Evolutionary conservation across 257 asterid genomes (phyloP), one percentile per base, ranked within the genome.

Genomic region (Fraxinus quadrangulata): DNA sequence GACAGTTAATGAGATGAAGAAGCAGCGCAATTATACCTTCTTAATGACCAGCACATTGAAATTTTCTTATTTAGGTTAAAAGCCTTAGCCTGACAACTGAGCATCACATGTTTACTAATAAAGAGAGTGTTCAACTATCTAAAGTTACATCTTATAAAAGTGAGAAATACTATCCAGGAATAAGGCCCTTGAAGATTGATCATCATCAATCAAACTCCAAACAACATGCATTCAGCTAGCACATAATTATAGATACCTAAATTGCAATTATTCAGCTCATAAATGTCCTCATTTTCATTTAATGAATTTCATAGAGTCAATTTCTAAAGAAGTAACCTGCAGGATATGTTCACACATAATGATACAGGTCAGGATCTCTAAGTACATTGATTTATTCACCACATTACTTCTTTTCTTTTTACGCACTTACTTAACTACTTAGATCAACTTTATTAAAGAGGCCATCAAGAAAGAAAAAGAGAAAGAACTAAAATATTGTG

Each of bases 401-500:
- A 6, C 6, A 63, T 59, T 59, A 59, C 67, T 59, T 59, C 13
- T 21, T 59, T 59, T 59, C 13, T 21, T 21, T 59, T 59, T 6
- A n/a, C 67, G 1, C 26, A 23, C 28, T 21, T 42, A 11, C 51
- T 42, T 42, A 42, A 42, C 51, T n/a, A 23, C 13, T 59, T 6
- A 23, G 31, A 21, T 2, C 31, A 6, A 21, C 67, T 59, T 23
- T 59, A 23, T 3, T 59, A 8, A 59, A 21, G 67, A 59, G 28
- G 67, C 67, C 67, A 72, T 39, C 24, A 0, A 34, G 36, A 76
- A 69, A 77, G 14, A 75, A 67, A 67, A 12, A 4, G 9, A 40
- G 78, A 61, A 42, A 59, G 14, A 12, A 61, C 24, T n/a, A 49
- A 65, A 80, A 70, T 70, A 26, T 8, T 70, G 73, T 40, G 73